A percentile compares a stretch with the other conserved stretches of the same genome.
Conservation (phyloP, 371 early-diverging fungal species). For the Circinella minor region DNA sequence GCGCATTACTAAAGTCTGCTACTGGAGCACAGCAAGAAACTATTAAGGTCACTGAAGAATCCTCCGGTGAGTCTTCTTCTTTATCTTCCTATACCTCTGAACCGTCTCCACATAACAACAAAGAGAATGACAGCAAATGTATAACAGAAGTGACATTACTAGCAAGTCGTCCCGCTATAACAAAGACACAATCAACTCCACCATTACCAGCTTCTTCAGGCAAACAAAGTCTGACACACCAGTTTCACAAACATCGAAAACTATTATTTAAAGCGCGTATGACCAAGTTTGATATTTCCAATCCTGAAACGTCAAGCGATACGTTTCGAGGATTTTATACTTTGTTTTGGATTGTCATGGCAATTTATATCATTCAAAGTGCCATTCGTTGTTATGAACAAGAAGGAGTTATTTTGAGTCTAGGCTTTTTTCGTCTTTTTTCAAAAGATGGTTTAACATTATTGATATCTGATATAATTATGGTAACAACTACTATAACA, state of each 20-base stretch:
- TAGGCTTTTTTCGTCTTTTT: conserved; percentile 63
- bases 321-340: conserved; percentile 88
- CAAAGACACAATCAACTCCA: conserved; percentile 3
- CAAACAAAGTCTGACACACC: conserved; percentile 5
- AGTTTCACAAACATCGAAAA: conserved; percentile 29
- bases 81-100: conserved; percentile 5
- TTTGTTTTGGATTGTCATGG: conserved; percentile 91
- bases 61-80: conserved; percentile 11
- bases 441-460: conserved; percentile 70
- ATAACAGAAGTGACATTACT: no score
- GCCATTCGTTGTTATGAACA: conserved; percentile 68
- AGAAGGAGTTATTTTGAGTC: conserved; percentile 71
- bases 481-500: conserved; percentile 65
- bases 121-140: not conserved
- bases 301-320: conserved; percentile 51
- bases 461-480: conserved; percentile 68
- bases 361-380: conserved; percentile 75
- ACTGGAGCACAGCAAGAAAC: not conserved
- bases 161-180: not conserved
- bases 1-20: conserved; percentile 14
- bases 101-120: not conserved
- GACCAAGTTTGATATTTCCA: conserved; percentile 49
- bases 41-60: not conserved
- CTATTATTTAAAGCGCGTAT: conserved; percentile 45
- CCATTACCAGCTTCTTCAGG: not conserved